A percentile compares a stretch with the other conserved stretches of the same genome.
phyloP scores from a whole-genome alignment of 257 asterid species.

The Solanum appendiculatum region DNA sequence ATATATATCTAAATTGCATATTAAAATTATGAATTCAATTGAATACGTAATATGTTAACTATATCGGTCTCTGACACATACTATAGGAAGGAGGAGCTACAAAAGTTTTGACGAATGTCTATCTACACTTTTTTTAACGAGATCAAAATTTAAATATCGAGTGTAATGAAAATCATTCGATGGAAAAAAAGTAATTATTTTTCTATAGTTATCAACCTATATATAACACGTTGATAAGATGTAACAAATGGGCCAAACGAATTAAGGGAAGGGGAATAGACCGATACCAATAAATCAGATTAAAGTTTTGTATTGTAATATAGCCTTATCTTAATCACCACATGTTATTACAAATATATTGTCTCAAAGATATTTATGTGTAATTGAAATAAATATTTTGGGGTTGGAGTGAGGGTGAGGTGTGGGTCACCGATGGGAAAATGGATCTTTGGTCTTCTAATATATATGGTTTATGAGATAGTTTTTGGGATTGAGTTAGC shows the following conservation, averaged over 20 bases:
- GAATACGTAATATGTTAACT: not conserved
- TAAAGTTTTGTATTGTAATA: too few relatives aligned
- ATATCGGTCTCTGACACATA: not conserved
- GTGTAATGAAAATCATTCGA: too few relatives aligned
- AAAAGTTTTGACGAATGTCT: too few relatives aligned
- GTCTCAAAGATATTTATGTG: too few relatives aligned
- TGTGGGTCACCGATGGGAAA: not conserved
- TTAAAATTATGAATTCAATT: not conserved
- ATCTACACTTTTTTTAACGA: not conserved
- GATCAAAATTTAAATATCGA: too few relatives aligned
- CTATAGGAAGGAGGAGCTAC: not conserved
- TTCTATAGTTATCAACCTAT: not conserved
- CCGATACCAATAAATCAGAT: not conserved
- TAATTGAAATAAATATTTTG: not conserved
- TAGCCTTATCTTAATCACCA: too few relatives aligned
- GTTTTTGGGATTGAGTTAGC: too few relatives aligned
- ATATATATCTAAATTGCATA: too few relatives aligned
- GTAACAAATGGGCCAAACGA: not conserved
- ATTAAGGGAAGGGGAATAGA: not conserved
- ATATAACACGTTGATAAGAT: not conserved
- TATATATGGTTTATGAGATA: fast-evolving
- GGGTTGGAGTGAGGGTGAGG: not conserved
- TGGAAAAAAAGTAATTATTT: too few relatives aligned
- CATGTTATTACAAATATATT: too few relatives aligned
- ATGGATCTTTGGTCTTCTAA: not conserved